These are phyloP conservation scores for Diplogelasinospora grovesii DNA, from an alignment of 495 filamentous ascomycete species.

Conservation along the genomic window DNA sequence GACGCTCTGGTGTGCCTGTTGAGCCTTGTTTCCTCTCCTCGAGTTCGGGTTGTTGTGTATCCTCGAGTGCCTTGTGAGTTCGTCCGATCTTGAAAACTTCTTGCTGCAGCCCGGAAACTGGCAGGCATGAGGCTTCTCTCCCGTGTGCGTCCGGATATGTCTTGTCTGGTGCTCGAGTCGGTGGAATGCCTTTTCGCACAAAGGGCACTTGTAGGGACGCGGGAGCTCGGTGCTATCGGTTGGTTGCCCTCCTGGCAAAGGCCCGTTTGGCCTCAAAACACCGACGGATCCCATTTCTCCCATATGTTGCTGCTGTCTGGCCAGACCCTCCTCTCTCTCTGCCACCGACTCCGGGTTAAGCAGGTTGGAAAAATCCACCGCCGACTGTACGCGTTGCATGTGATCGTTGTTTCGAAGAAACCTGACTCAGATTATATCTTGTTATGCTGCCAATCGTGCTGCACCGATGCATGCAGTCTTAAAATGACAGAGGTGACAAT, in stretches of 20 bases:
- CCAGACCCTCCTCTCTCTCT: conserved; percentile 17
- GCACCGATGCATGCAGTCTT: conserved; percentile 22
- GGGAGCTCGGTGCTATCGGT: conserved; percentile 65
- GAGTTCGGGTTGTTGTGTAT: conserved; percentile 99
- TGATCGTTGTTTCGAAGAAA: conserved; percentile 37
- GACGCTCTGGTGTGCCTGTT: conserved; percentile 30
- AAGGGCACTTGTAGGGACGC: conserved; percentile 93
- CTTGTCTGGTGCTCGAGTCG: conserved; percentile 96
- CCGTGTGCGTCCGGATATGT: conserved; percentile 95
- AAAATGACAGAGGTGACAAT: no score
- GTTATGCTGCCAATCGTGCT: conserved; percentile 14
- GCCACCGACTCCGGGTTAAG: conserved; percentile 53
- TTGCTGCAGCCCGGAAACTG: conserved; percentile 93
- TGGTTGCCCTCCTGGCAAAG: conserved; percentile 51
- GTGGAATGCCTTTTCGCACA: conserved; percentile 99
- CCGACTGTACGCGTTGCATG: conserved; percentile 67
- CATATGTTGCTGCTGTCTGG: conserved; percentile 31
- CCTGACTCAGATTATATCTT: conserved; percentile 4
- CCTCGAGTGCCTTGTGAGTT: conserved; percentile 91
- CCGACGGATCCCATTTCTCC: conserved; percentile 62
- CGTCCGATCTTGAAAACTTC: conserved; percentile 93
- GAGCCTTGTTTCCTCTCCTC: conserved; percentile 83
- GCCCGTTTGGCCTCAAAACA: conserved; percentile 64
- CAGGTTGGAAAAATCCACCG: conserved; percentile 72
- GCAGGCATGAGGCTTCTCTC: conserved; percentile 96